Base-by-base conservation (phyloP, 495 filamentous ascomycete species). In the Aspergillus biplanus region DNA sequence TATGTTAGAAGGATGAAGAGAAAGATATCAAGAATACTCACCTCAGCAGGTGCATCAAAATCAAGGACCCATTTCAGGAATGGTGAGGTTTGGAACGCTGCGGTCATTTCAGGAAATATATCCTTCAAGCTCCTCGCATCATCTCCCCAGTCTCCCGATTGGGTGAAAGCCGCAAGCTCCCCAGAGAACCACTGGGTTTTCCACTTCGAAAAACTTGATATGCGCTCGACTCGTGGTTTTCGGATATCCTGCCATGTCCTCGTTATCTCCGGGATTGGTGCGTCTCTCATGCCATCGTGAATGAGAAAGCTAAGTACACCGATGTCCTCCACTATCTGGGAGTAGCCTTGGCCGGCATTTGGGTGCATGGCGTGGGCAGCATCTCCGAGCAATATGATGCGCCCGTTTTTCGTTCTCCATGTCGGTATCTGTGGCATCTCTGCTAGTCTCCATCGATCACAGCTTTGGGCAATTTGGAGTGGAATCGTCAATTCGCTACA, bases 21-120 rank as follows among this genome's bases (percentile, higher is more conserved):
- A 7, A 11, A 31, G 31, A 31, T 3, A 31, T 1, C 8, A 0
- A 8, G 31, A 31, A 32, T 34, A 31, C 18, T 31, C 31, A 52
- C 49, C 12, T 52, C 49, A 6, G 15, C 49, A 31, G 21, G n/a
- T 31, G 21, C 49, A 52, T 52, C 49, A 31, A 52, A 52, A 4
- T 52, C 49, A 5, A 52, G 49, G 4, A 52, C 49, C 49, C 49
- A 52, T 12, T 52, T 52, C 49, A 52, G 12, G 31, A 52, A 52
- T 5, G 49, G 11, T 21, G 49, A 18, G 8, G n/a, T 31, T 21
- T 52, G 18, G 31, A 52, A 52, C 31, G 49, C 4, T 5, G 49
- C 49, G 31, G 34, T 31, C 49, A 52, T 52, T 5, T 52, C 18
- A 0, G 49, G 49, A 6, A 32, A 6, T 6, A 52, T 12, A 21